phyloP scores from a whole-genome alignment of 2,329 filamentous ascomycete genomes.

The Colletotrichum cereale region DNA sequence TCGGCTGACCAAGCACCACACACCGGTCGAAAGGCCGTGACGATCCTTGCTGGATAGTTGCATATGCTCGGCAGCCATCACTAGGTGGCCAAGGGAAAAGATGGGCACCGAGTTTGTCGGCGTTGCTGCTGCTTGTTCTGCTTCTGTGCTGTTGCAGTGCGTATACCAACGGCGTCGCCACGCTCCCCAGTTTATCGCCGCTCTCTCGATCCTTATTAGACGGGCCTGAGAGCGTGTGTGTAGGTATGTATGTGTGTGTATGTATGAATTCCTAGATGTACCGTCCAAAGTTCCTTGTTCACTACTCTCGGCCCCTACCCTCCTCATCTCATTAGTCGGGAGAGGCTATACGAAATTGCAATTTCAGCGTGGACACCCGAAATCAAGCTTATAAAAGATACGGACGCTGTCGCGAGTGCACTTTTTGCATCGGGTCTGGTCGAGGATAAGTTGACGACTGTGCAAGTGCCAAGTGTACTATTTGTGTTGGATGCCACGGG shows the following conservation, averaged over 20 bases:
- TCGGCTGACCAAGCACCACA: conserved; percentile 2
- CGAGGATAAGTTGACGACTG: not conserved
- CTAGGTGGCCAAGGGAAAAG: conserved; percentile 3
- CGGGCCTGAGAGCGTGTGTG: not conserved
- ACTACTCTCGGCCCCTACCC: conserved; percentile 9
- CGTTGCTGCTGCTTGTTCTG: not conserved
- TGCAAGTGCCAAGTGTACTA: not conserved
- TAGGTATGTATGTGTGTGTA: not conserved
- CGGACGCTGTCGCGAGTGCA: not conserved
- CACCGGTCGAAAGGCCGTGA: not conserved
- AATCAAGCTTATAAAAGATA: not conserved
- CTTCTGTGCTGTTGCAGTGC: conserved; percentile 15
- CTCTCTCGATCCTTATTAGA: conserved; percentile 4
- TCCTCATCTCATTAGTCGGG: conserved; percentile 8
- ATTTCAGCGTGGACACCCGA: conserved; percentile 16
- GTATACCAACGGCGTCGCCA: not conserved
- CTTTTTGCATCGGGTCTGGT: not conserved
- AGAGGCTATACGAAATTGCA: conserved; percentile 33
- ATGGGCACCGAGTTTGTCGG: conserved; percentile 3
- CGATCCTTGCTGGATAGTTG: conserved; percentile 24
- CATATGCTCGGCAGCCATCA: not conserved
- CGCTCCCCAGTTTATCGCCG: not conserved
- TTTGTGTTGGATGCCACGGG: not conserved
- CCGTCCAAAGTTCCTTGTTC: not conserved
- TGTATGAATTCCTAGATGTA: not conserved